phyloP scores from a whole-genome alignment of 2,329 filamentous ascomycete genomes.

The Beauveria brongniartii region DNA sequence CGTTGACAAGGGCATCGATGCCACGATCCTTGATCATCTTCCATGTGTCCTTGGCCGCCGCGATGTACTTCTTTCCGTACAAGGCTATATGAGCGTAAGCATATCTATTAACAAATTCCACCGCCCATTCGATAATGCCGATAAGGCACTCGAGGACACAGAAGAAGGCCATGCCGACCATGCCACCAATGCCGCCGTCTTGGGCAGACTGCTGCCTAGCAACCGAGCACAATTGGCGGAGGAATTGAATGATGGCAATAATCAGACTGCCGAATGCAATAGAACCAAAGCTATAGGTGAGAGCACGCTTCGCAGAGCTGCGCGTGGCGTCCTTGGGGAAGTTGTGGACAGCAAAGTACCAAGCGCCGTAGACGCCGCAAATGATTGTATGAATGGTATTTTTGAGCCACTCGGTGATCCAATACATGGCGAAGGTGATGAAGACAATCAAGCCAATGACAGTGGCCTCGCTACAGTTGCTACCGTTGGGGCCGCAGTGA shows the following conservation, averaged over 20 bases:
- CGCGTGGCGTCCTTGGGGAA: constrained; percentile 74
- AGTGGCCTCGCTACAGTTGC: constrained; percentile 63
- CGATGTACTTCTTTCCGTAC: constrained; percentile 82
- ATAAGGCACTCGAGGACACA: constrained; percentile 74
- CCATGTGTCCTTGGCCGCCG: constrained; percentile 85
- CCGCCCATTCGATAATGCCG: constrained; percentile 71
- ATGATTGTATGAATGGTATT: constrained; percentile 86
- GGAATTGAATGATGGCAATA: constrained; percentile 77
- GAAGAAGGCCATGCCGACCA: constrained; percentile 57
- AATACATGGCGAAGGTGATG: constrained; percentile 86
- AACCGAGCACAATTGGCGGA: constrained; percentile 76
- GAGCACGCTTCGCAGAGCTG: constrained; percentile 69
- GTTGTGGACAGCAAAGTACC: constrained; percentile 72
- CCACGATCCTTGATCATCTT: constrained; percentile 86
- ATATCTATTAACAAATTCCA: constrained; percentile 84
- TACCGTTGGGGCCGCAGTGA: constrained; percentile 40
- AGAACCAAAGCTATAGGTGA: constrained; percentile 89
- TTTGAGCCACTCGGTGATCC: constrained; percentile 90
- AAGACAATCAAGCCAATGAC: constrained; percentile 82
- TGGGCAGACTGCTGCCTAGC: constrained; percentile 54
- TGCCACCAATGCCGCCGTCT: constrained; percentile 66
- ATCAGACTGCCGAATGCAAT: constrained; percentile 81
- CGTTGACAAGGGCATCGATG: constrained; percentile 79
- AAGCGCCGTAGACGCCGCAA: constrained; percentile 81
- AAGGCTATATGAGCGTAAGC: constrained; percentile 89